Percentiles rank a stretch among this genome's conserved stretches.
phyloP scores from a whole-genome alignment of 257 asterid species.

The Leptodermis oblonga region DNA sequence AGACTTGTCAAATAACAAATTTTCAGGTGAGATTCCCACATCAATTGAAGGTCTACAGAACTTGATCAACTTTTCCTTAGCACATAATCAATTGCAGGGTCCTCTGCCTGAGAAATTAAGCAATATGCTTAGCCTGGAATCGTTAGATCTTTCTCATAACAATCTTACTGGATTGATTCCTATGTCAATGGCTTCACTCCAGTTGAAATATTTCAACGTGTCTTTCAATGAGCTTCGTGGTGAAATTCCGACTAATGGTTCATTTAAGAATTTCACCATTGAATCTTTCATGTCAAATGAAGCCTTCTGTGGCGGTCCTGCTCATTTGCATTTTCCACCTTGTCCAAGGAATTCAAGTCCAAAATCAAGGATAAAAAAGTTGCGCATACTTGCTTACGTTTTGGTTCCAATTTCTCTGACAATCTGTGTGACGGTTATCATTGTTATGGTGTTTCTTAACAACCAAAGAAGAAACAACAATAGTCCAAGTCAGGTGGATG shows the following conservation, averaged over 20 bases:
- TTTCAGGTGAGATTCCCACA: conserved; percentile 6
- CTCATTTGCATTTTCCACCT: background rate
- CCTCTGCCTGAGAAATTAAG: conserved; percentile 1
- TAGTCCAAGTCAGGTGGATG: background rate
- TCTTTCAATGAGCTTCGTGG: conserved; percentile 9
- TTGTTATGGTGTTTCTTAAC: background rate
- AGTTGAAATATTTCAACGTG: background rate
- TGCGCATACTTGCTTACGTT: background rate
- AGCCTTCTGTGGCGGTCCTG: conserved; percentile 10
- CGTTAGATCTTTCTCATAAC: background rate
- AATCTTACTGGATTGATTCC: background rate
- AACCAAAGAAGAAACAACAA: background rate
- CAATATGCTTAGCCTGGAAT: background rate
- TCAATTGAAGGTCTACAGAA: conserved; percentile 3
- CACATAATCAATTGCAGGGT: background rate
- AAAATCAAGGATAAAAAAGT: background rate
- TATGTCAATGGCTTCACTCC: background rate
- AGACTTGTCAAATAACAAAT: background rate
- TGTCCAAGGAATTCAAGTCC: background rate
- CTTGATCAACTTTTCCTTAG: background rate
- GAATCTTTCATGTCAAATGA: conserved; percentile 12
- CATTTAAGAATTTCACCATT: background rate
- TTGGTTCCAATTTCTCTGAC: background rate
- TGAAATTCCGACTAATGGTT: background rate
- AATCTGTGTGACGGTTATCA: background rate